Conservation (phyloP, 2,329 filamentous ascomycete species). For the Hawksworthiomyces lignivorus region DNA sequence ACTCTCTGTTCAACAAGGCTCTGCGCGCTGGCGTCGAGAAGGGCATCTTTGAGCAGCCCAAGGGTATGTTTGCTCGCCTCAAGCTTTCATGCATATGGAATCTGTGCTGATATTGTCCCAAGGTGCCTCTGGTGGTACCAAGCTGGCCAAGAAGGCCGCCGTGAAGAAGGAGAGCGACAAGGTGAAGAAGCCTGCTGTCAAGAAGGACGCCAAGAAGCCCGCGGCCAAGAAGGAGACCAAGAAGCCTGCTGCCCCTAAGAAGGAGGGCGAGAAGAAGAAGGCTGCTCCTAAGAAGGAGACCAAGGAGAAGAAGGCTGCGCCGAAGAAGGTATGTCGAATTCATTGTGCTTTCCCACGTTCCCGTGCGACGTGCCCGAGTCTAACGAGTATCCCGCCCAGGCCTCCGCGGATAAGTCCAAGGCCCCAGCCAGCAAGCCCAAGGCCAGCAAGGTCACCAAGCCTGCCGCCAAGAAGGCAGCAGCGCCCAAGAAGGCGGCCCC, state of each 20-base stretch:
- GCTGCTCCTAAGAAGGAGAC: constrained; percentile 20
- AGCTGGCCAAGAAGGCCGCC: constrained; percentile 73
- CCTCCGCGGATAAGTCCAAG: constrained; percentile 57
- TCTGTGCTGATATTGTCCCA: background rate
- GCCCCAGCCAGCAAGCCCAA: constrained; percentile 69
- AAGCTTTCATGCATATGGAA: background rate
- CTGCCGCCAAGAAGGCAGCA: constrained; percentile 40
- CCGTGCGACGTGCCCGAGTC: background rate
- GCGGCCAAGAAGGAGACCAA: constrained; percentile 25
- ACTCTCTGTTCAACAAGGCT: constrained; percentile 77
- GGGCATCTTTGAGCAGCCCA: constrained; percentile 81
- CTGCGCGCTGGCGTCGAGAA: constrained; percentile 76
- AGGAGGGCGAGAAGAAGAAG: constrained; percentile 25
- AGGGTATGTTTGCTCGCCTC: constrained; percentile 54
- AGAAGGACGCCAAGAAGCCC: constrained; percentile 28
- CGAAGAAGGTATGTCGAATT: constrained; percentile 29
- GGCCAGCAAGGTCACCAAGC: constrained; percentile 76
- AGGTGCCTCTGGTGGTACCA: constrained; percentile 84
- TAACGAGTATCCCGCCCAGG: constrained; percentile 53
- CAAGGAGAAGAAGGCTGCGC: constrained; percentile 26
- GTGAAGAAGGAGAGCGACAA: constrained; percentile 25
- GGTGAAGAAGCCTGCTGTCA: constrained; percentile 23
- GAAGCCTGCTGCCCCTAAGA: constrained; percentile 29
- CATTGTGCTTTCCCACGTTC: constrained; percentile 1
- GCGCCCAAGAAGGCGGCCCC: constrained; percentile 41